These are phyloP conservation scores for Colletotrichum truncatum DNA, from an alignment of 2,329 filamentous ascomycete genomes.

Conservation along the genomic window DNA sequence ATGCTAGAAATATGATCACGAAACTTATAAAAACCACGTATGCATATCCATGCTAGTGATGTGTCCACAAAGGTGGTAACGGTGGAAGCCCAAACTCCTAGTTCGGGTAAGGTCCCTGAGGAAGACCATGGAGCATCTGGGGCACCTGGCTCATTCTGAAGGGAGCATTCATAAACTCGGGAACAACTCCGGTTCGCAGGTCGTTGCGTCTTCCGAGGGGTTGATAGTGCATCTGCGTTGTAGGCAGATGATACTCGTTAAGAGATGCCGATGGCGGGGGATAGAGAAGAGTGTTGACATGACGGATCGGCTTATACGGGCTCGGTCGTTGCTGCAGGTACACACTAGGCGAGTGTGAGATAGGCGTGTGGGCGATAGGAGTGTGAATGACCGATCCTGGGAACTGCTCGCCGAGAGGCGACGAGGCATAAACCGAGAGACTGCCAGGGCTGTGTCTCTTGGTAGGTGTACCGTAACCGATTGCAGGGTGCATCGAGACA, in stretches of 20 bases:
- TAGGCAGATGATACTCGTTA: constrained; percentile 74
- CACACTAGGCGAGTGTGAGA: constrained; percentile 84
- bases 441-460: constrained; percentile 63
- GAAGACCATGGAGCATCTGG: constrained; percentile 29
- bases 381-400: constrained; percentile 63
- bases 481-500: constrained; percentile 37
- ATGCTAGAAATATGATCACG: constrained; percentile 21
- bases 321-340: constrained; percentile 90
- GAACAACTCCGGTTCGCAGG: constrained; percentile 75
- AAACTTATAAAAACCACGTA: background rate
- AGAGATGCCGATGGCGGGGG: constrained; percentile 84
- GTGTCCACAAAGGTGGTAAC: background rate
- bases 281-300: constrained; percentile 90
- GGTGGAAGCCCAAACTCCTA: constrained; percentile 38
- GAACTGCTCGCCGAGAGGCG: constrained; percentile 73
- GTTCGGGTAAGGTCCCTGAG: constrained; percentile 45
- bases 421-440: constrained; percentile 69
- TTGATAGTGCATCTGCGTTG: constrained; percentile 85
- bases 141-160: constrained; percentile 26
- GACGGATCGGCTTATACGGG: constrained; percentile 89
- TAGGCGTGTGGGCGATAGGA: constrained; percentile 67
- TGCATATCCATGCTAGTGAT: background rate
- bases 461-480: constrained; percentile 59
- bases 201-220: constrained; percentile 76
- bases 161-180: constrained; percentile 57